A percentile compares a stretch with the other conserved stretches of the same genome.
phyloP scores from a whole-genome alignment of 768 basidiomycete genomes.

The Podaxis mareebaensis region DNA sequence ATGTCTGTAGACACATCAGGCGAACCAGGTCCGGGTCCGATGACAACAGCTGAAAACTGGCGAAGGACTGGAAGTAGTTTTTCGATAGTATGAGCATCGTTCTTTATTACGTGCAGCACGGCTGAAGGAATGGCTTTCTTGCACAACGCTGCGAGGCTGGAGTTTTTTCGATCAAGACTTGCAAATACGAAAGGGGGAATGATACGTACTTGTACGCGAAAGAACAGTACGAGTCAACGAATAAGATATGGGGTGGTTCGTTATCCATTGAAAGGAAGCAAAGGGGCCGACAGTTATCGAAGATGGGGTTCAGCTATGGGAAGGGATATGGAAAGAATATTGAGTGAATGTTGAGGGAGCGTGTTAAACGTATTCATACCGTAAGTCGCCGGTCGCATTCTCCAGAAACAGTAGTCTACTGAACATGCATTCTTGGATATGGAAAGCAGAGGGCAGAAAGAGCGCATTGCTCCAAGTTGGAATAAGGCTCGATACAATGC shows the following conservation, averaged over 20 bases:
- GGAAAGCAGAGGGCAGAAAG: too few species aligned
- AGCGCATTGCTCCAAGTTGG: too few species aligned
- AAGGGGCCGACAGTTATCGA: neutral
- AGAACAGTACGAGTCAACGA: conserved; percentile 85
- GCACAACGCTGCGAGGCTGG: conserved; percentile 73
- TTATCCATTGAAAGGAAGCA: conserved; percentile 30
- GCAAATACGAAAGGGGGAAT: neutral
- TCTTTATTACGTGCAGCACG: conserved; percentile 70
- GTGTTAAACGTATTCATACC: too few species aligned
- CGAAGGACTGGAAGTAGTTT: conserved; percentile 53
- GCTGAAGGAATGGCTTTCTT: conserved; percentile 61
- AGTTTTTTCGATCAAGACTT: neutral
- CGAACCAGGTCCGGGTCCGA: conserved; percentile 83
- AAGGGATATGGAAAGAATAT: neutral
- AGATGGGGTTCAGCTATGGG: neutral
- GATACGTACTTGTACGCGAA: conserved; percentile 81
- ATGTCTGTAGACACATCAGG: conserved; percentile 62
- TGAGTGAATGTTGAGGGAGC: neutral
- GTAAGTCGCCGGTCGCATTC: too few species aligned
- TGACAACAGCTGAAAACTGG: conserved; percentile 67
- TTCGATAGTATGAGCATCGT: conserved; percentile 56
- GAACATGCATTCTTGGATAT: too few species aligned
- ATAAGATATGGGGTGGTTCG: conserved; percentile 53
- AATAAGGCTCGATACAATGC: too few species aligned
- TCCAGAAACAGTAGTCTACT: too few species aligned